These are phyloP conservation scores for Candida insectorum DNA, from an alignment of 805 yeast genomes.

Conservation along the genomic window DNA sequence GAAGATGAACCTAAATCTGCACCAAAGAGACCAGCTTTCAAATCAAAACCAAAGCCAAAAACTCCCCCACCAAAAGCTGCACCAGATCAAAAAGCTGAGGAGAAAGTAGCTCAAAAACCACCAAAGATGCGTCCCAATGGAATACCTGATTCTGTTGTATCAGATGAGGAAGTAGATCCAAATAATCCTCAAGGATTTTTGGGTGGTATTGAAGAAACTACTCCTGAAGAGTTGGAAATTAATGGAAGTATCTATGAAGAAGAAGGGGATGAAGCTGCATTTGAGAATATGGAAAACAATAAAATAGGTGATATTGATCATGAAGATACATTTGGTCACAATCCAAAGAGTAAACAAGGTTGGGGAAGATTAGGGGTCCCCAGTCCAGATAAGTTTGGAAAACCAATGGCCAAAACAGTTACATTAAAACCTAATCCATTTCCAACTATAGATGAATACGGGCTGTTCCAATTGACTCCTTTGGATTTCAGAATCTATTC, in stretches of 20 bases:
- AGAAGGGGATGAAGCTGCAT: conserved; percentile 13
- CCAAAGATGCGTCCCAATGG: conserved; percentile 4
- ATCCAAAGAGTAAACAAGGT: conserved; percentile 8
- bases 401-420: conserved; percentile 6
- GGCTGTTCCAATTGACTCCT: conserved; percentile 9
- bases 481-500: conserved; percentile 31
- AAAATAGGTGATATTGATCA: conserved; percentile 12
- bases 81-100: neutral
- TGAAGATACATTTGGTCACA: conserved; percentile 9
- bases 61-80: neutral
- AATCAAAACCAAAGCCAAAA: neutral
- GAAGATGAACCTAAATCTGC: neutral
- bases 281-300: conserved; percentile 5
- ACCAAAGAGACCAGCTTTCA: neutral
- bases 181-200: conserved; percentile 19
- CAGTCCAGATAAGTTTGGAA: conserved; percentile 3
- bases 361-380: conserved; percentile 12
- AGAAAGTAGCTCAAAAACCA: neutral
- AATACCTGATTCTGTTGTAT: conserved; percentile 1
- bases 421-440: conserved; percentile 4
- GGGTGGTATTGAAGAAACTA: conserved; percentile 19
- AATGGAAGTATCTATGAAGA: conserved; percentile 15
- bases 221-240: conserved; percentile 14
- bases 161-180: conserved; percentile 11
- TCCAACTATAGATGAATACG: conserved; percentile 14